A percentile compares a stretch with the other conserved stretches of the same genome.
These are phyloP conservation scores for Acer saccharum DNA, from an alignment of 345 rosid species.

Conservation along the genomic window DNA sequence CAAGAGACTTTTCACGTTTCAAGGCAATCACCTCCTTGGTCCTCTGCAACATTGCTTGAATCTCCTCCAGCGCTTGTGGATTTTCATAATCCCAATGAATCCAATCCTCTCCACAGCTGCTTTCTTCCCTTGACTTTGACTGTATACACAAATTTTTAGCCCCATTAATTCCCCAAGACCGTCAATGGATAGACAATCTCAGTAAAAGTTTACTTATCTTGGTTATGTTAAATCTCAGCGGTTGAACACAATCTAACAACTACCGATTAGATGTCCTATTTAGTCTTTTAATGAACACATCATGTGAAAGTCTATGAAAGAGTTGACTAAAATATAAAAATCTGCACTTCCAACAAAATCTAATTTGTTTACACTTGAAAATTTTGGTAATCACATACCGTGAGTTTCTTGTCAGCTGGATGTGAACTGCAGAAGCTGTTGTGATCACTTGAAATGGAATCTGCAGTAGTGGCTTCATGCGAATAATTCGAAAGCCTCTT, in stretches of 20 bases:
- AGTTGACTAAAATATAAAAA: background rate
- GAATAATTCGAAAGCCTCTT: constrained; percentile 32
- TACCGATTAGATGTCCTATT: too few species aligned
- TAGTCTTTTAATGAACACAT: too few species aligned
- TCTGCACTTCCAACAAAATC: too few species aligned
- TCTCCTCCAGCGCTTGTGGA: constrained; percentile 22
- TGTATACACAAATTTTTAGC: constrained; percentile 15
- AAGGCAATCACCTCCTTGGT: constrained; percentile 35
- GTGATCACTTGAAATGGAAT: constrained; percentile 37
- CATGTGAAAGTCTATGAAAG: too few species aligned
- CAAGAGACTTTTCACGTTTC: constrained; percentile 46
- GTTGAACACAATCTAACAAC: too few species aligned
- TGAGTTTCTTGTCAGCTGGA: constrained; percentile 28
- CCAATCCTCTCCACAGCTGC: constrained; percentile 38
- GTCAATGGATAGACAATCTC: too few species aligned
- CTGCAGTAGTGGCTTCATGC: constrained; percentile 40
- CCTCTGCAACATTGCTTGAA: constrained; percentile 18
- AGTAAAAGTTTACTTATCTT: too few species aligned
- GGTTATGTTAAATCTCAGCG: constrained; percentile 23
- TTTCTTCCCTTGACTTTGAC: constrained; percentile 35
- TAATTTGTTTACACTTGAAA: too few species aligned
- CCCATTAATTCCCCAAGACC: background rate
- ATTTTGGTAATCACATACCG: constrained; percentile 11
- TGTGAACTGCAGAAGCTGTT: constrained; percentile 28
- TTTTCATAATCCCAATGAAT: constrained; percentile 32